A percentile compares a stretch with the other conserved stretches of the same genome.
phyloP scores from a whole-genome alignment of 768 basidiomycete species.

The Mycena capillaripes region DNA sequence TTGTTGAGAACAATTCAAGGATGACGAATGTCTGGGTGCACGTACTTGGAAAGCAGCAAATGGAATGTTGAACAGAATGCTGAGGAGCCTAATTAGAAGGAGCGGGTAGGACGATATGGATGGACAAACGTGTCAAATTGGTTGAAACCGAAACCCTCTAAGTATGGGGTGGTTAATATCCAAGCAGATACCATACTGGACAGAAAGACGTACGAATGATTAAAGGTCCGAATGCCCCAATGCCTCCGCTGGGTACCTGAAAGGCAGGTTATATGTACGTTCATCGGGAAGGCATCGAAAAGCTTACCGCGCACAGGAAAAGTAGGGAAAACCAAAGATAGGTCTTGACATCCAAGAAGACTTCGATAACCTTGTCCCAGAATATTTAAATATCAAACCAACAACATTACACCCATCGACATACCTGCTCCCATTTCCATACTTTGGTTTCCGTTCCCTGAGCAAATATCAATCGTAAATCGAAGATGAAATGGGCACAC shows the following conservation, averaged over 20 bases:
- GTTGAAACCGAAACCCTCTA: conserved; percentile 58
- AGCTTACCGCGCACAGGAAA: conserved; percentile 57
- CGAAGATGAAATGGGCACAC: no score
- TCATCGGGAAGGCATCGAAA: not conserved
- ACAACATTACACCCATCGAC: not conserved
- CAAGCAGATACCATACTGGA: not conserved
- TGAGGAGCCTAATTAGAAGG: not conserved
- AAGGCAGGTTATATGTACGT: not conserved
- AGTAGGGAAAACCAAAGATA: conserved; percentile 58
- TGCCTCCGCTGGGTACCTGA: conserved; percentile 55
- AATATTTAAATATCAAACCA: not conserved
- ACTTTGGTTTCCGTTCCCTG: conserved; percentile 60
- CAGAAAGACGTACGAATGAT: conserved; percentile 49
- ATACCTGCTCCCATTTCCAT: conserved; percentile 62
- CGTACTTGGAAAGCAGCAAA: conserved; percentile 59
- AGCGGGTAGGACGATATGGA: not conserved
- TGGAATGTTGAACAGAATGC: conserved; percentile 64
- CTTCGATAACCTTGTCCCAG: conserved; percentile 37
- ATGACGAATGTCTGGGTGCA: no score
- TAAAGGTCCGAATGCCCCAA: conserved; percentile 58
- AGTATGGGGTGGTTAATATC: not conserved
- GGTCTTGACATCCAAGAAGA: conserved; percentile 55
- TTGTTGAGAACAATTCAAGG: no score
- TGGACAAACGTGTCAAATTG: conserved; percentile 47
- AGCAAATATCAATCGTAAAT: no score